Conservation (phyloP, 2,329 filamentous ascomycete species). For the Fusarium nurragi region DNA sequence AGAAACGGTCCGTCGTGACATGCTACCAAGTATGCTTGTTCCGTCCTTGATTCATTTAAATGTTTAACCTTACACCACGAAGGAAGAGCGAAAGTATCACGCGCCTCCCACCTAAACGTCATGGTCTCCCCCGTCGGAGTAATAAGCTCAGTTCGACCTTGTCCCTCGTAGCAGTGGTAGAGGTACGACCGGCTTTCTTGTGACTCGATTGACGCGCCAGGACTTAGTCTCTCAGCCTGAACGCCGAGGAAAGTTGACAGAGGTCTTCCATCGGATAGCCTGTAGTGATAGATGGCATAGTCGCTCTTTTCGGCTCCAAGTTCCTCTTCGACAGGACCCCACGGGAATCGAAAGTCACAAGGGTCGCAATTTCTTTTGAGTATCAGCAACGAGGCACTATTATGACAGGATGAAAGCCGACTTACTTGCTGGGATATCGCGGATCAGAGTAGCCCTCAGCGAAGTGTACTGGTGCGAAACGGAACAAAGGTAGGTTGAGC, state of each 20-base stretch:
- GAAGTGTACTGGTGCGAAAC: conserved; percentile 62
- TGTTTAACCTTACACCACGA: conserved; percentile 62
- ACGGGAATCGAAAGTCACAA: conserved; percentile 55
- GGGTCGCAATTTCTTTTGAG: conserved; percentile 46
- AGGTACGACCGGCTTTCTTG: conserved; percentile 61
- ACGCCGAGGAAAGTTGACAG: conserved; percentile 59
- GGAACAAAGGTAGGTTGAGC: conserved; percentile 62
- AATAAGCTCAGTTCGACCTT: conserved; percentile 55
- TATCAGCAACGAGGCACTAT: neutral
- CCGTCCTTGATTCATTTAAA: conserved; percentile 46
- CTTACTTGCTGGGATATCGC: conserved; percentile 59
- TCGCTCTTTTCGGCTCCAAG: conserved; percentile 49
- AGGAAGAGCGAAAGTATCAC: conserved; percentile 64
- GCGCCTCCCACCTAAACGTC: conserved; percentile 54
- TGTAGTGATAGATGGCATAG: conserved; percentile 51
- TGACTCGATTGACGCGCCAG: conserved; percentile 47
- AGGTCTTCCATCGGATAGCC: conserved; percentile 41
- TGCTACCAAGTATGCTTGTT: conserved; percentile 49
- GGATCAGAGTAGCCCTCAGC: conserved; percentile 59
- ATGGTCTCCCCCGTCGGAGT: conserved; percentile 44
- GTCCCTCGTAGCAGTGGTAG: conserved; percentile 62
- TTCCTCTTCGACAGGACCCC: conserved; percentile 52
- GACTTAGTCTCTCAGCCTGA: conserved; percentile 58
- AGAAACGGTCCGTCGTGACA: conserved; percentile 50
- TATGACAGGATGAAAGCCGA: neutral